A percentile compares a stretch with the other conserved stretches of the same genome.
Conservation (phyloP, 768 basidiomycete genomes). For the Grammothele lineata region DNA sequence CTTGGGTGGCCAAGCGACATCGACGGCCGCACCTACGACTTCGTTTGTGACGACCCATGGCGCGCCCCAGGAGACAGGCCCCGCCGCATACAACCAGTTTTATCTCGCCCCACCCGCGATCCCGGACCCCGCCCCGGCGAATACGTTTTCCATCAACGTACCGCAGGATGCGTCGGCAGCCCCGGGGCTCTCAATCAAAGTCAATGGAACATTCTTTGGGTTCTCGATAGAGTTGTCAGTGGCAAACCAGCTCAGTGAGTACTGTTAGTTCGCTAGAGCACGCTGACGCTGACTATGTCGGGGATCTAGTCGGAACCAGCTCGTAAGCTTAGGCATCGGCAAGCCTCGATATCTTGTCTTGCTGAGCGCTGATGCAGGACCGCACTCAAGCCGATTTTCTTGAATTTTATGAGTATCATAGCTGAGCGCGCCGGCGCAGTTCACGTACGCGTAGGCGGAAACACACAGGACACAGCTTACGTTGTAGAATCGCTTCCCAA, state of each 20-base stretch:
- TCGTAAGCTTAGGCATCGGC: not conserved
- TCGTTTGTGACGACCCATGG: conserved; percentile 20
- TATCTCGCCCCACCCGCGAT: conserved; percentile 36
- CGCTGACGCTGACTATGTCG: too few relatives aligned
- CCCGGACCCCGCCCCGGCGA: conserved; percentile 17
- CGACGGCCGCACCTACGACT: not conserved
- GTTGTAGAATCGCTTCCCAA: conserved; percentile 47
- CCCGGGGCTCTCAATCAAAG: conserved; percentile 34
- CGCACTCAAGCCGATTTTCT: conserved; percentile 53
- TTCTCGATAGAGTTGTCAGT: conserved; percentile 78
- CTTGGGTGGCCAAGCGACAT: not conserved
- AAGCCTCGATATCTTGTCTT: not conserved
- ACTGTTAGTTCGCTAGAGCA: too few relatives aligned
- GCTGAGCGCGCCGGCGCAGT: conserved; percentile 57
- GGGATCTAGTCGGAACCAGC: conserved; percentile 6
- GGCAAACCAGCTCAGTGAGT: conserved; percentile 57
- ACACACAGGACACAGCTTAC: conserved; percentile 66
- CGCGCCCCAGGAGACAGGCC: conserved; percentile 37
- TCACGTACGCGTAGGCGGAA: conserved; percentile 69
- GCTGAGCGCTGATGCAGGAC: conserved; percentile 30
- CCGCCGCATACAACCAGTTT: conserved; percentile 50
- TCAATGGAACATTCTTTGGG: conserved; percentile 56
- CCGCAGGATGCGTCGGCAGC: not conserved
- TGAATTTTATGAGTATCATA: conserved; percentile 74
- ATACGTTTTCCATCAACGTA: conserved; percentile 18